Percentiles rank a stretch among this genome's conserved stretches.
Conservation (phyloP, 2,329 filamentous ascomycete species). For the Cytospora piceicola region DNA sequence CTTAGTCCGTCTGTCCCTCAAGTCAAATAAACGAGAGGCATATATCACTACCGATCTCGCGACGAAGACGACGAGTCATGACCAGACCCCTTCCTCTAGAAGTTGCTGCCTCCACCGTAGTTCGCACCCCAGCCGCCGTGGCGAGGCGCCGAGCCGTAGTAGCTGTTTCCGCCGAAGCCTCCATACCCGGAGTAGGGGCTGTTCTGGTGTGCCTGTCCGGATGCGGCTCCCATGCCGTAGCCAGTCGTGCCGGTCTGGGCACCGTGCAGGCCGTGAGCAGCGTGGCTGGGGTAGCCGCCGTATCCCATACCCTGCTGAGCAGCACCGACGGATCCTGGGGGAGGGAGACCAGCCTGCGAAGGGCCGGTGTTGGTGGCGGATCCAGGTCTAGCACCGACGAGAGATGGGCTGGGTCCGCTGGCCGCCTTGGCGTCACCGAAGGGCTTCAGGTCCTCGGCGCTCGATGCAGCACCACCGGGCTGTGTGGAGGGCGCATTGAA, state of each 20-base stretch:
- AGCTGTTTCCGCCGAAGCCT: slow-evolving; percentile 50
- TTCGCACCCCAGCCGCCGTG: slow-evolving; percentile 60
- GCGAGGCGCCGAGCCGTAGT: slow-evolving; percentile 54
- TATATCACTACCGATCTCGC: slow-evolving; percentile 16
- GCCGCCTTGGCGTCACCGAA: slow-evolving; percentile 60
- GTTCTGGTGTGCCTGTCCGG: slow-evolving; percentile 57
- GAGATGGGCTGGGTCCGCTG: slow-evolving; percentile 60
- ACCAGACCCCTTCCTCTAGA: slow-evolving; percentile 20
- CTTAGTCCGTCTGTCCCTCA: slow-evolving; percentile 4
- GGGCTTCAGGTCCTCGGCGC: slow-evolving; percentile 60
- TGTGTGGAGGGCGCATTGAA: slow-evolving; percentile 57
- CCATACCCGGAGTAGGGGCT: slow-evolving; percentile 59
- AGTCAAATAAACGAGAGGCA: slow-evolving; percentile 4
- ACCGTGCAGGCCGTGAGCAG: slow-evolving; percentile 54
- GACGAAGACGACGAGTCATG: slow-evolving; percentile 22
- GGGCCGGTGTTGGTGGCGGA: slow-evolving; percentile 60
- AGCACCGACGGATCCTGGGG: slow-evolving; percentile 49
- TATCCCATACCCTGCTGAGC: slow-evolving; percentile 60
- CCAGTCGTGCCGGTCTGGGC: slow-evolving; percentile 48
- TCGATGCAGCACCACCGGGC: slow-evolving; percentile 46
- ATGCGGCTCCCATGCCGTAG: slow-evolving; percentile 58
- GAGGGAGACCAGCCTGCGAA: slow-evolving; percentile 58
- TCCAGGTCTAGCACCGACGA: slow-evolving; percentile 59
- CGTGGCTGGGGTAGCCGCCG: slow-evolving; percentile 58
- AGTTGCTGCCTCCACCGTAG: slow-evolving; percentile 44